Evolutionary conservation across 495 filamentous ascomycete species (phyloP).

Genomic region (Pyrenopolyporus hunteri): DNA sequence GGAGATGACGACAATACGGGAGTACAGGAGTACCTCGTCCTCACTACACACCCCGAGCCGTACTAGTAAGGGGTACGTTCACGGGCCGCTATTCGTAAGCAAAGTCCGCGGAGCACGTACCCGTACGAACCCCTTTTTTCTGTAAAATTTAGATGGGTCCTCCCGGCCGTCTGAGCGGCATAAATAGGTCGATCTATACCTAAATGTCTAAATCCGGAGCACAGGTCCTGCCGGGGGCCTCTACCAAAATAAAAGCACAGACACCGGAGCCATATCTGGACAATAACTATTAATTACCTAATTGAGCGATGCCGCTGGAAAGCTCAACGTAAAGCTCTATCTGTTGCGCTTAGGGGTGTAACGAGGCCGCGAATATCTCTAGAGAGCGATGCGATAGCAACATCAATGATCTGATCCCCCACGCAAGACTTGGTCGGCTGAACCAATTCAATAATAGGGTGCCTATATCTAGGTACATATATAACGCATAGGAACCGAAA

Average conservation of each 20-base stretch:
- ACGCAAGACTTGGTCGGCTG: constrained; percentile 8
- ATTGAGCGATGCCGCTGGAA: too few species aligned
- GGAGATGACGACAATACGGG: constrained; percentile 40
- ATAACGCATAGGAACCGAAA: too few species aligned
- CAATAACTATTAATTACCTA: too few species aligned
- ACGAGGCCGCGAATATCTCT: constrained; percentile 14
- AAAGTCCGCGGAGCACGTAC: not conserved
- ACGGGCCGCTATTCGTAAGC: not conserved
- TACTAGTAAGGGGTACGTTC: not conserved
- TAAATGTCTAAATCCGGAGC: not conserved
- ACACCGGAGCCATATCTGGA: too few species aligned
- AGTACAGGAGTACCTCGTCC: not conserved
- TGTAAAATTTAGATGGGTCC: not conserved
- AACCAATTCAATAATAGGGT: too few species aligned
- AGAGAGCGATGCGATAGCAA: not conserved
- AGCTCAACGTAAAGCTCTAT: not conserved
- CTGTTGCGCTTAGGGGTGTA: constrained; percentile 1
- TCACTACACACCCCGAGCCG: not conserved
- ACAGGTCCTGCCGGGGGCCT: not conserved
- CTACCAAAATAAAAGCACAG: too few species aligned
- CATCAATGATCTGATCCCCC: constrained; percentile 13
- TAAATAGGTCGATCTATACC: not conserved
- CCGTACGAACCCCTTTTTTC: not conserved
- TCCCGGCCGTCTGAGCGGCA: not conserved
- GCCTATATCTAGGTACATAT: too few species aligned